Evolutionary conservation across 306 rosid species (phyloP).

Genomic region (Hippophae tibetana): DNA sequence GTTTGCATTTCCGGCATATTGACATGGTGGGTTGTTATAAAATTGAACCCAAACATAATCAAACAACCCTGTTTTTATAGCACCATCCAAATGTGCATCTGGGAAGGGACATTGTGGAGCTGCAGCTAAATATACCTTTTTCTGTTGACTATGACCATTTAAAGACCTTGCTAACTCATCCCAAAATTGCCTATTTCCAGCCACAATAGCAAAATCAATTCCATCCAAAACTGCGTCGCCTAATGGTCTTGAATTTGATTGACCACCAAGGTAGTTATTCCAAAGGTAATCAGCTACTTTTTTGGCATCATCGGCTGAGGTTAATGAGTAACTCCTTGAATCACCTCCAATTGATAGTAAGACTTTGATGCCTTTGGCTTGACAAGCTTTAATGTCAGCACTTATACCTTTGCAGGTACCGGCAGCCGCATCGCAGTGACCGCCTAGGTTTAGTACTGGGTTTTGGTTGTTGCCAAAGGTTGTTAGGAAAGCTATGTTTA

Average conservation of each 20-base stretch:
- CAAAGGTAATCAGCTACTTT: conserved; percentile 35
- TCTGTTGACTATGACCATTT: conserved; percentile 8
- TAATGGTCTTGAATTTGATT: conserved; percentile 32
- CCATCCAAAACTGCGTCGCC: conserved; percentile 52
- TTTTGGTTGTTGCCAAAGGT: conserved; percentile 37
- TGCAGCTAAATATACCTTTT: conserved; percentile 29
- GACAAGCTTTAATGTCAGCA: conserved; percentile 32
- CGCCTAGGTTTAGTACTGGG: conserved; percentile 22
- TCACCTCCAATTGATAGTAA: conserved; percentile 61
- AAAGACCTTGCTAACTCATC: conserved; percentile 37
- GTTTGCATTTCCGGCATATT: conserved; percentile 26
- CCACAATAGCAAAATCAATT: conserved; percentile 52
- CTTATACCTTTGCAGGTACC: conserved; percentile 24
- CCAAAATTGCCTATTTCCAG: conserved; percentile 17
- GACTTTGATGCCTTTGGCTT: conserved; percentile 37
- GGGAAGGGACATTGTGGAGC: conserved; percentile 63
- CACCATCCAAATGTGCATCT: conserved; percentile 26
- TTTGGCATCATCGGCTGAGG: conserved; percentile 36
- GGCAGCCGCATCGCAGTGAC: conserved; percentile 21
- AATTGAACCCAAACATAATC: conserved; percentile 69
- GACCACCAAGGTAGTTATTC: conserved; percentile 51
- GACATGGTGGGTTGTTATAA: conserved; percentile 54
- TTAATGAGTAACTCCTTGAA: conserved; percentile 27
- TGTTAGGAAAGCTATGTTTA: conserved; percentile 47
- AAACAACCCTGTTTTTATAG: conserved; percentile 43